Evolutionary conservation across 768 basidiomycete genomes (phyloP).

Genomic region (Hydnum rufescens): DNA sequence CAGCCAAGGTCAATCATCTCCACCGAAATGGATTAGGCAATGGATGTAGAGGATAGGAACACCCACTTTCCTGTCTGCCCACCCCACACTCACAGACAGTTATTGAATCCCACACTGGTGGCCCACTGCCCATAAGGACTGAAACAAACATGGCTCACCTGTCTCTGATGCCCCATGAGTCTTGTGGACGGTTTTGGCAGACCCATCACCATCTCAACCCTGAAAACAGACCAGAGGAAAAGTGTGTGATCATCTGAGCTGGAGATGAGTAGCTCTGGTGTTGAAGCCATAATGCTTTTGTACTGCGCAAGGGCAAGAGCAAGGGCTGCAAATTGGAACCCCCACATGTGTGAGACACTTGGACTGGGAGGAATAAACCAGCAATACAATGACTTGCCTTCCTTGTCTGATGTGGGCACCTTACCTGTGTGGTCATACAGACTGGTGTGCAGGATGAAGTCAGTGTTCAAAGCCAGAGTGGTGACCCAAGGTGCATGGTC

Average conservation of each 20-base stretch:
- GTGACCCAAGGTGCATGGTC: slow-evolving; percentile 99
- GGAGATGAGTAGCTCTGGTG: slow-evolving; percentile 73
- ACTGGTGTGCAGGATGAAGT: slow-evolving; percentile 85
- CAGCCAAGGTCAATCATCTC: no score
- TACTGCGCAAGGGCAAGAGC: slow-evolving; percentile 59
- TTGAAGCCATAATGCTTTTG: slow-evolving; percentile 37
- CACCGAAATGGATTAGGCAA: no score
- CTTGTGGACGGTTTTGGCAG: slow-evolving; percentile 57
- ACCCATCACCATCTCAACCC: slow-evolving; percentile 25
- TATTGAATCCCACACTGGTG: slow-evolving; percentile 83
- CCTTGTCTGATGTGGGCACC: slow-evolving; percentile 55
- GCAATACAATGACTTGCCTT: no score
- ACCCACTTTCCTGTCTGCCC: slow-evolving; percentile 33
- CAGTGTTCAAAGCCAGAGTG: slow-evolving; percentile 84
- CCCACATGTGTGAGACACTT: not conserved
- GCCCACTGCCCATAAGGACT: slow-evolving; percentile 85
- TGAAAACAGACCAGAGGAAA: slow-evolving; percentile 83
- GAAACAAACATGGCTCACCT: slow-evolving; percentile 85
- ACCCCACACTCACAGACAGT: slow-evolving; percentile 83
- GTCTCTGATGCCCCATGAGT: slow-evolving; percentile 86
- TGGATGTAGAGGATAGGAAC: not conserved
- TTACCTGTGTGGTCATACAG: slow-evolving; percentile 83
- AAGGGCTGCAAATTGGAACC: slow-evolving; percentile 34
- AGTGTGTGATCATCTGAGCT: slow-evolving; percentile 97
- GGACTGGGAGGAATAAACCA: no score